Evolutionary conservation across 805 yeast genomes (phyloP), one percentile per base, ranked within the genome.

Genomic region (Wickerhamiella dianesei): DNA sequence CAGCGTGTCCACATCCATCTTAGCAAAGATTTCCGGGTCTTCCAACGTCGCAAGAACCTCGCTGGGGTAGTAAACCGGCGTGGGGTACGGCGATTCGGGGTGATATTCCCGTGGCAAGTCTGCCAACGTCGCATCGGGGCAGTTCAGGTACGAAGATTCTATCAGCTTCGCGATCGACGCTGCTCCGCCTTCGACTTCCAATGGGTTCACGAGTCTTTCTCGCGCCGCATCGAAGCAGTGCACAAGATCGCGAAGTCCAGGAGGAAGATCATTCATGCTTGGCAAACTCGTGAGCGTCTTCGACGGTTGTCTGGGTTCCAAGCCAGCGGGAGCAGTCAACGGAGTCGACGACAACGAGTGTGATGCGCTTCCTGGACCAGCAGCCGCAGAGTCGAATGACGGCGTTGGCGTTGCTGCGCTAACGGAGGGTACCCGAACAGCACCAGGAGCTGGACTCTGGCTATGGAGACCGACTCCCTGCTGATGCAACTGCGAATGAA

Each of bases 51-150:
- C 60, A 21, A 70, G 53, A 29, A 88, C 88, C 50, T 82, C 92
- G 59, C 79, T 85, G 2, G 98, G 98, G 65, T 85, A 92, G 64
- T 80, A 84, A 19, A 82, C 75, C 36, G 92, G 84, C 5, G 95
- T 85, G 21, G 96, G 95, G 59, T 82, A 94, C 46, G 94, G 94
- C 54, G 79, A 77, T 19, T 75, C 73, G 4, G 96, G 89, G 43
- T 74, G 75, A 61, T 86, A 79, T 60, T 75, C 73, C 50, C 80
- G 75, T 16, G 96, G 95, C 55, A 71, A 75, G 57, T 89, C 96
- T 2, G 94, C 80, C 61, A 89, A 94, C 49, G 79, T 74, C 0
- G 97, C 84, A 64, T 92, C 97, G 0, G 98, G 97, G 61, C 96
- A 86, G 57, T 83, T 82, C 55, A 84, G 68, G 49, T 85, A 69